These are phyloP conservation scores for Lichtheimia corymbifera DNA, from an alignment of 371 early-diverging fungal genomes.

Conservation along the genomic window DNA sequence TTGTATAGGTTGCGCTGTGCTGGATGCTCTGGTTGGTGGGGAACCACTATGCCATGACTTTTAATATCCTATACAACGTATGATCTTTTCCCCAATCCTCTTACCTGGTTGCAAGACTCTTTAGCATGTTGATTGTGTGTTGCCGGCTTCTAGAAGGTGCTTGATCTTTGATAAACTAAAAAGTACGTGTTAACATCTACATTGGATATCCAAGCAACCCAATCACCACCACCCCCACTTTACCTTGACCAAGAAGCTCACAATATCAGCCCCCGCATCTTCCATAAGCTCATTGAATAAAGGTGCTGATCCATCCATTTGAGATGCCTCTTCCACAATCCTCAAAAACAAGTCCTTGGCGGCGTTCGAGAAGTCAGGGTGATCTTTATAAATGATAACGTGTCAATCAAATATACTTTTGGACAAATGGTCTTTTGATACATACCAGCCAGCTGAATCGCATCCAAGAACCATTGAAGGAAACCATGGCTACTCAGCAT, in stretches of 20 bases:
- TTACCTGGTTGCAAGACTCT: constrained; percentile 1
- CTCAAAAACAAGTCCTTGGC: constrained; percentile 38
- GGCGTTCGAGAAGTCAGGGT: constrained; percentile 27
- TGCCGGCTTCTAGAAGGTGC: background rate
- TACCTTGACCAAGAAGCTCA: too few species aligned
- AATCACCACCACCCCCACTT: too few species aligned
- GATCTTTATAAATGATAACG: constrained; percentile 3
- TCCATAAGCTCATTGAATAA: constrained; percentile 17
- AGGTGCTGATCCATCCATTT: constrained; percentile 33
- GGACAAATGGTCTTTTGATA: background rate
- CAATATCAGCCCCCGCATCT: background rate
- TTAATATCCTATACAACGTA: too few species aligned
- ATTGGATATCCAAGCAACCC: too few species aligned
- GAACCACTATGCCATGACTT: constrained; percentile 25
- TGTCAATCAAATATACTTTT: background rate
- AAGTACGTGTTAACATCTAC: too few species aligned
- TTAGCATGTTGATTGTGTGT: constrained; percentile 1
- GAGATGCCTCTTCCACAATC: constrained; percentile 42
- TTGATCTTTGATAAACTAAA: too few species aligned
- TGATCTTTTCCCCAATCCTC: too few species aligned
- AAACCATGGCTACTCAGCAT: constrained; percentile 27
- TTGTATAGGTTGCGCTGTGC: constrained; percentile 31
- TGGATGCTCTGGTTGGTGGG: constrained; percentile 29
- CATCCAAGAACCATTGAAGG: constrained; percentile 33
- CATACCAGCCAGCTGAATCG: constrained; percentile 28